Conservation (phyloP, 345 rosid species). For the Microthlaspi erraticum region DNA sequence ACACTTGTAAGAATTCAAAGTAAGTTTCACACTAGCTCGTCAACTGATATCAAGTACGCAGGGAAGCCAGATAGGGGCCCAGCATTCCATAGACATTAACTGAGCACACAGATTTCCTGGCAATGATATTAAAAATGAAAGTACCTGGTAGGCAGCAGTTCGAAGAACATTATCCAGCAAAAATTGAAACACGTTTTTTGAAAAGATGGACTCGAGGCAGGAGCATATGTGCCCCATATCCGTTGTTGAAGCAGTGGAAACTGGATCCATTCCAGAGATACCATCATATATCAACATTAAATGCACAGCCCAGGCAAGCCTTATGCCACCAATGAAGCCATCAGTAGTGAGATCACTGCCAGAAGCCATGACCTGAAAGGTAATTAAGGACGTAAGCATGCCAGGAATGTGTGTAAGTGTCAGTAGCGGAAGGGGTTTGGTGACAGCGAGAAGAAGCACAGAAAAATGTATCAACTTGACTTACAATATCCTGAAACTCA, state of each 20-base stretch:
- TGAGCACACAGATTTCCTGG: not conserved
- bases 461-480: slow-evolving; percentile 45
- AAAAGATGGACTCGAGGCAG: slow-evolving; percentile 77
- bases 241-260: slow-evolving; percentile 58
- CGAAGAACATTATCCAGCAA: slow-evolving; percentile 78
- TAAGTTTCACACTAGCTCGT: slow-evolving; percentile 1
- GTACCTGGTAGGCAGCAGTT: slow-evolving; percentile 90
- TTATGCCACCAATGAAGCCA: slow-evolving; percentile 76
- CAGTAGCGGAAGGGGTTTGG: slow-evolving; percentile 25
- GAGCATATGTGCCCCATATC: slow-evolving; percentile 68
- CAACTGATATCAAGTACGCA: slow-evolving; percentile 21
- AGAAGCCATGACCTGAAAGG: slow-evolving; percentile 70
- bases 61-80: slow-evolving; percentile 6
- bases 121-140: slow-evolving; percentile 1
- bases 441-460: slow-evolving; percentile 18
- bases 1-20: not conserved
- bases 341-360: slow-evolving; percentile 64
- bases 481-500: slow-evolving; percentile 91
- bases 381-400: slow-evolving; percentile 40
- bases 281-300: slow-evolving; percentile 79
- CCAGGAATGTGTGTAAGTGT: slow-evolving; percentile 22
- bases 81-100: not conserved
- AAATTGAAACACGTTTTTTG: slow-evolving; percentile 80
- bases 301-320: slow-evolving; percentile 94
- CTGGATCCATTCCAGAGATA: slow-evolving; percentile 58